Evolutionary conservation across 1,139 yeast genomes (phyloP).

Genomic region (Candida pseudocylindracea): DNA sequence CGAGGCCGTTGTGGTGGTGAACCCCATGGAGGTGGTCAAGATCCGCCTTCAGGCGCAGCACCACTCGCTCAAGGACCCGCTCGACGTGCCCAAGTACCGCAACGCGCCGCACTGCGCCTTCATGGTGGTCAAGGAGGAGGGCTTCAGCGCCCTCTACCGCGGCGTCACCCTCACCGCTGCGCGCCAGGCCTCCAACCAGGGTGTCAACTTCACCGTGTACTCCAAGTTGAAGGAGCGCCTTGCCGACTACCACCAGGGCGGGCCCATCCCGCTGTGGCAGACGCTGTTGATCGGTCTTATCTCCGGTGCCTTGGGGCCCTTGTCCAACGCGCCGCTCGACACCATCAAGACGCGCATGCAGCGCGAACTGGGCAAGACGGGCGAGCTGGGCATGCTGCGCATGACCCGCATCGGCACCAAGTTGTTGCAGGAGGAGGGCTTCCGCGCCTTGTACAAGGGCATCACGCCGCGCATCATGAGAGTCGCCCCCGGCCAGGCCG

Average conservation of each 20-base stretch:
- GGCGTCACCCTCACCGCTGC: constrained; percentile 95
- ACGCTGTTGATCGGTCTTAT: constrained; percentile 79
- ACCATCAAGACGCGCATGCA: constrained; percentile 95
- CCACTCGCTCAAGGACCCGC: constrained; percentile 71
- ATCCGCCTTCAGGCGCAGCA: constrained; percentile 93
- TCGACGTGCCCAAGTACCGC: constrained; percentile 64
- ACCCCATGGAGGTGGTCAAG: constrained; percentile 92
- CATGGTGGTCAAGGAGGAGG: constrained; percentile 77
- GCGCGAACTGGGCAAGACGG: constrained; percentile 55
- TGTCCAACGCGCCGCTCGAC: constrained; percentile 93
- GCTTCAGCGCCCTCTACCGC: constrained; percentile 69
- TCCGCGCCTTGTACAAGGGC: constrained; percentile 79
- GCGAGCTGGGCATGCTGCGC: constrained; percentile 54
- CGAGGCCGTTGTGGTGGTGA: constrained; percentile 85
- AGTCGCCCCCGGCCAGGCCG: constrained; percentile 99
- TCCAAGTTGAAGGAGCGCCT: constrained; percentile 60
- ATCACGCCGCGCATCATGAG: constrained; percentile 98
- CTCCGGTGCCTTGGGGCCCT: constrained; percentile 95
- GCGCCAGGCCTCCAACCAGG: constrained; percentile 96
- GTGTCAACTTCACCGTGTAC: constrained; percentile 93
- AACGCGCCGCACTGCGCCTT: constrained; percentile 86
- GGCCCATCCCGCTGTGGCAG: constrained; percentile 76
- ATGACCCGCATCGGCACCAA: constrained; percentile 65
- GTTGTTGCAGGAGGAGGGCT: constrained; percentile 75
- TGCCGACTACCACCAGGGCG: constrained; percentile 40